These are phyloP conservation scores for Echria macrotheca DNA, from an alignment of 495 filamentous ascomycete species.

Conservation along the genomic window DNA sequence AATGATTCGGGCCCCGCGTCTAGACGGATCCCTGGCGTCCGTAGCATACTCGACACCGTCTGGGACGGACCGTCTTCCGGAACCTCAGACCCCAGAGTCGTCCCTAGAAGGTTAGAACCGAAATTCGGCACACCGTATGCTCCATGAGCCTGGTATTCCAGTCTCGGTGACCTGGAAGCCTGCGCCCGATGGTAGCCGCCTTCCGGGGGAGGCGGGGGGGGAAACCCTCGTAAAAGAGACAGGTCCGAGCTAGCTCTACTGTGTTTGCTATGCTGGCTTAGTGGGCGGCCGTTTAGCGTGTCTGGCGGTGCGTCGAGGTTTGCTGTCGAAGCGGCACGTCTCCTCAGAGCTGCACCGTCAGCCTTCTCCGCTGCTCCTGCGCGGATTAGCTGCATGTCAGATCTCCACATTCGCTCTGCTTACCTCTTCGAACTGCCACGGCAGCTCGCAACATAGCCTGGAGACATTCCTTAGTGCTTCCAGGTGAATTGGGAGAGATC, in stretches of 20 bases:
- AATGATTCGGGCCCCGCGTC: conserved; percentile 46
- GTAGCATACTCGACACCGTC: conserved; percentile 41
- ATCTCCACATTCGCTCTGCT: conserved; percentile 30
- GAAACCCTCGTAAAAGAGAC: conserved; percentile 44
- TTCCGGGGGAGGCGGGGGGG: conserved; percentile 25
- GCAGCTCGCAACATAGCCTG: conserved; percentile 68
- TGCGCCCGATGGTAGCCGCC: conserved; percentile 28
- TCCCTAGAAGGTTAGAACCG: too few relatives aligned
- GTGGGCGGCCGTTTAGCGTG: conserved; percentile 35
- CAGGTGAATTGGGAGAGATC: conserved; percentile 62
- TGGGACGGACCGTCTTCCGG: conserved; percentile 33
- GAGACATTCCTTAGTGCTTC: conserved; percentile 72
- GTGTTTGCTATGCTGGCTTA: conserved; percentile 51
- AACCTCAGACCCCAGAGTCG: conserved; percentile 22
- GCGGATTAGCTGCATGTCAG: conserved; percentile 11
- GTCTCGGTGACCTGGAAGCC: conserved; percentile 25
- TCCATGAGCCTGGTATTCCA: conserved; percentile 20
- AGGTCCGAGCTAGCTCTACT: conserved; percentile 63
- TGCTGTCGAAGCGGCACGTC: conserved; percentile 47
- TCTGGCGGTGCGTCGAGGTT: conserved; percentile 48
- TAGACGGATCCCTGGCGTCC: conserved; percentile 39
- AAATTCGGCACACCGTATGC: conserved; percentile 14
- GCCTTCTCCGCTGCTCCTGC: conserved; percentile 20
- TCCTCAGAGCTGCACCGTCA: conserved; percentile 22
- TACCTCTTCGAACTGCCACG: conserved; percentile 59